phyloP scores from a whole-genome alignment of 306 rosid genomes.

The Lathyrus oleraceus region DNA sequence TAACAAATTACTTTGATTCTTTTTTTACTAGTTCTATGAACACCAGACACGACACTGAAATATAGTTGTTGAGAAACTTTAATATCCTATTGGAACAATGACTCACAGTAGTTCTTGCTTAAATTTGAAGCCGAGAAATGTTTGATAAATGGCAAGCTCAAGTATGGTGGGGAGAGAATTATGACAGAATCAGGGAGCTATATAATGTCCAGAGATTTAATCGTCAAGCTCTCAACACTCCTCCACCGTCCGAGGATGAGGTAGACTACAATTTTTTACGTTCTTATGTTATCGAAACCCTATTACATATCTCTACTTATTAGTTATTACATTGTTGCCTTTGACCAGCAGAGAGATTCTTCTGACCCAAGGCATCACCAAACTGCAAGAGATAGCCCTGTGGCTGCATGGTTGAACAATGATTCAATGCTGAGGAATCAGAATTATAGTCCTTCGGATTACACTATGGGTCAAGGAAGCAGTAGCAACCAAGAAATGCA shows the following conservation, averaged over 20 bases:
- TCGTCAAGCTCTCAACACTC: slow-evolving; percentile 70
- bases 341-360: slow-evolving; percentile 58
- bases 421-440: slow-evolving; percentile 50
- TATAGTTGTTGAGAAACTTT: not conserved
- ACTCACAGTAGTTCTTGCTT: not conserved
- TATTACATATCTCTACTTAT: not conserved
- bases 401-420: slow-evolving; percentile 44
- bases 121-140: slow-evolving; percentile 82
- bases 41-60: not conserved
- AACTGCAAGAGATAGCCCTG: slow-evolving; percentile 60
- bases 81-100: no score
- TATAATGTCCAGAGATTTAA: slow-evolving; percentile 85
- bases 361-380: slow-evolving; percentile 56
- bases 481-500: slow-evolving; percentile 3
- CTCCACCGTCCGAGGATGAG: slow-evolving; percentile 81
- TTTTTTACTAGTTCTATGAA: not conserved
- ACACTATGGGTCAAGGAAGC: slow-evolving; percentile 32
- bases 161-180: slow-evolving; percentile 97
- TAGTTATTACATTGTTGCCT: not conserved
- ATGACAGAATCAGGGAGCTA: slow-evolving; percentile 87
- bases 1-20: not conserved
- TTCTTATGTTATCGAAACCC: not conserved
- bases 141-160: slow-evolving; percentile 89
- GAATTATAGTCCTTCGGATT: not conserved
- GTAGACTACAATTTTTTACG: slow-evolving; percentile 40